Evolutionary conservation across 2,329 filamentous ascomycete genomes (phyloP).

Genomic region (Cryphonectria naterciae): DNA sequence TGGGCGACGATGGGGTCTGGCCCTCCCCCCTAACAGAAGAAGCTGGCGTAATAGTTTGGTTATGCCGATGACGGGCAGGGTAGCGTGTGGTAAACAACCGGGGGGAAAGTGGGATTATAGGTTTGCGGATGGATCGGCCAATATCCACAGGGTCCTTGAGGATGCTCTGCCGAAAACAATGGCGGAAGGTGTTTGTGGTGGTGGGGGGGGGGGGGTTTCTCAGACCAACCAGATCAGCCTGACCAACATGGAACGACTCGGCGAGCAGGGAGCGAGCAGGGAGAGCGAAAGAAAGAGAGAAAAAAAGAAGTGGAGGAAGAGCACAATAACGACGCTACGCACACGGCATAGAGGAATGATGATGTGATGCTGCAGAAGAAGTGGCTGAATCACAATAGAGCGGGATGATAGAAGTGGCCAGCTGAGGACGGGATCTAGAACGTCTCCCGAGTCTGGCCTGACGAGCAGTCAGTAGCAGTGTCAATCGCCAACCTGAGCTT

Average conservation of each 20-base stretch:
- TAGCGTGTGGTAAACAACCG: conserved; percentile 1
- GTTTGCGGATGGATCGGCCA: neutral
- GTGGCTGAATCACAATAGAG: conserved; percentile 3
- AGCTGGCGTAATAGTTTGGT: neutral
- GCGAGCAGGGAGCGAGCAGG: neutral
- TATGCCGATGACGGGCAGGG: neutral
- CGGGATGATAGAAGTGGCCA: neutral
- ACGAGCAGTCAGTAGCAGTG: neutral
- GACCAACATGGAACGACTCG: neutral
- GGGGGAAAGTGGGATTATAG: neutral
- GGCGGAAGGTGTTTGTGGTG: neutral
- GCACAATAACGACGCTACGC: neutral
- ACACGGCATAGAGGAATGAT: conserved; percentile 8
- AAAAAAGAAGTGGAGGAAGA: neutral
- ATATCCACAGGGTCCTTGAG: neutral
- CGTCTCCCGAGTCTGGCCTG: neutral
- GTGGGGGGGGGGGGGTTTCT: neutral
- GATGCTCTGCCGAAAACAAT: neutral
- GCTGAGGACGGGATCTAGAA: neutral
- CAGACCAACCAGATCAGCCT: neutral
- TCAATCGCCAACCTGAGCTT: neutral
- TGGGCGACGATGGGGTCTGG: conserved; percentile 3
- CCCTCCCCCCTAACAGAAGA: neutral
- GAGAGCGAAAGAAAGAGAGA: neutral
- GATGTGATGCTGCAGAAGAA: neutral